Base-by-base conservation (phyloP, 2,329 filamentous ascomycete genomes). In the Alternaria hordeiaustralica region DNA sequence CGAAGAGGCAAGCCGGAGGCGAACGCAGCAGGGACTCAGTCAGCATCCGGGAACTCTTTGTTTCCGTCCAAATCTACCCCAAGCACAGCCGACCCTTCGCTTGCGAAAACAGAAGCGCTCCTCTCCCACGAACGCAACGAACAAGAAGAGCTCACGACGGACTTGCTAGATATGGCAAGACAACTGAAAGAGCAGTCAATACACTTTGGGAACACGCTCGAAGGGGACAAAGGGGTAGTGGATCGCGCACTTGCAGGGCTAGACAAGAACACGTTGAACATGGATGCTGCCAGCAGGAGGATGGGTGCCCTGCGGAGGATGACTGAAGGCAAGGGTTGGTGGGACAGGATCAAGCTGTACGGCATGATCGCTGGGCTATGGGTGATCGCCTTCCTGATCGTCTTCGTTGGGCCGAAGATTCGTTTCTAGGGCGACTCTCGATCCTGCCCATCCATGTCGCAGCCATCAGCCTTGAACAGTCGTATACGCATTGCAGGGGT, bases 241-340 rank as follows among this genome's bases (percentile, higher is more conserved):
- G 85, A 87, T 61, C 86, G 89, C 11, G 92, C 94, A 2, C 87
- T 89, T 2, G 85, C 90, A 60, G 92, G 92, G 0, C 85, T 98
- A 71, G 92, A 94, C 74, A 90, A 88, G 78, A 96, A 91, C 71
- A 89, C 91, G 63, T 82, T 85, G 49, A 90, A 90, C 18, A 91
- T 98, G 87, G 90, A 94, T 64, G 87, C 88, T 2, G 93, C 94
- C 4, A 88, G 89, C 57, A 87, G 88, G 67, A 84, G 89, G 66
- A 96, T 98, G 92, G 90, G 92, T 2, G 86, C 87, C 73, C 79
- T 98, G 76, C 85, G 88, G 70, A 86, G 86, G 56, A 93, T 97
- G 89, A 93, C 91, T 15, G 95, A 97, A 82, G 94, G 94, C 4
- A 90, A 91, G 77, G 94, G 94, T 0, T 96, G 92, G 91, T 93